Conservation (phyloP, 83 land plant species). For the Diphasiastrum complanatum region DNA sequence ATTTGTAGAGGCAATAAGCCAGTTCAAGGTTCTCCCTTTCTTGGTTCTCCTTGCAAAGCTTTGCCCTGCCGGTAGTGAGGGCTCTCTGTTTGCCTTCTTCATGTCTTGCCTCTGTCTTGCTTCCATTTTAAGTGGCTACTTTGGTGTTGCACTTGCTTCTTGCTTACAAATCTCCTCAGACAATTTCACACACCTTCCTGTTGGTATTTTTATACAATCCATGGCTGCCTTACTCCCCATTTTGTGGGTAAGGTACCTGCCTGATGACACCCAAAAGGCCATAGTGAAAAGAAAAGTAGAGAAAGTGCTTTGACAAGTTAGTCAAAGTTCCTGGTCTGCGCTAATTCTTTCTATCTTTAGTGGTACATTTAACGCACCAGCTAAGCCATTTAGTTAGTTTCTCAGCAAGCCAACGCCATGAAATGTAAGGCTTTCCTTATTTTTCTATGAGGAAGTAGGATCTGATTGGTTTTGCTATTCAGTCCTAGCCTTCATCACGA, state of each 20-base stretch:
- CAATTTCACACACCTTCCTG: slow-evolving; percentile 54
- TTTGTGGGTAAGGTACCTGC: slow-evolving; percentile 54
- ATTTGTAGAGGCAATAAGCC: slow-evolving; percentile 69
- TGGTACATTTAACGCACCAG: too few species aligned
- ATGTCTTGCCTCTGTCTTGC: slow-evolving; percentile 62
- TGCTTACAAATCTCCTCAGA: slow-evolving; percentile 46
- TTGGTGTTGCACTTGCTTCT: slow-evolving; percentile 58
- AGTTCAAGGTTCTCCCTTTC: slow-evolving; percentile 78
- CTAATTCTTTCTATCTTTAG: too few species aligned
- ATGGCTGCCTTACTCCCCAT: slow-evolving; percentile 68
- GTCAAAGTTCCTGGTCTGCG: too few species aligned
- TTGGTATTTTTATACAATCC: slow-evolving; percentile 62
- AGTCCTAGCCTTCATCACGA: too few species aligned
- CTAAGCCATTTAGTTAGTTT: too few species aligned
- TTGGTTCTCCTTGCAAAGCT: slow-evolving; percentile 51
- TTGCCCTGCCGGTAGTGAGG: slow-evolving; percentile 77
- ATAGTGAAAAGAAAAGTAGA: too few species aligned
- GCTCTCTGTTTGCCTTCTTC: slow-evolving; percentile 64
- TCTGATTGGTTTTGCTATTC: too few species aligned
- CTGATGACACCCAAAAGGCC: too few species aligned
- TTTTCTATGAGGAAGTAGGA: too few species aligned
- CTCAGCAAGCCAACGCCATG: too few species aligned
- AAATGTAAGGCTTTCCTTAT: too few species aligned
- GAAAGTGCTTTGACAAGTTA: too few species aligned
- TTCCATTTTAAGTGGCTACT: slow-evolving; percentile 59